These are phyloP conservation scores for Pharnaceum exiguum DNA, from an alignment of 148 eudicot species.

Conservation along the genomic window DNA sequence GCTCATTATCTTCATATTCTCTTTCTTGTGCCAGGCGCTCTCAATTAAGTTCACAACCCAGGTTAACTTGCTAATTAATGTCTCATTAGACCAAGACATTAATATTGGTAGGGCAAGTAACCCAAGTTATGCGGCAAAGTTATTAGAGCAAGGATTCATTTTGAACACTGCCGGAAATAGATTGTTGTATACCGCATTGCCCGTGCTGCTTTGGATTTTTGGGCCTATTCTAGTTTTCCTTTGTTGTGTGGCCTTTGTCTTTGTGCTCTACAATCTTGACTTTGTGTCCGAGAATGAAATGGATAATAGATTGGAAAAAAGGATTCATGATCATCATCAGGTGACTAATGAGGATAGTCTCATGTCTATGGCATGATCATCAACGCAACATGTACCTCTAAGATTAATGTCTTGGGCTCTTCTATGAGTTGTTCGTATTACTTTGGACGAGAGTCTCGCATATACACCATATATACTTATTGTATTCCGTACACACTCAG, in stretches of 20 bases:
- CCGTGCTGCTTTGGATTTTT: constrained; percentile 36
- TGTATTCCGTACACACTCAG: too few relatives aligned
- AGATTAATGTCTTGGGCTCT: too few relatives aligned
- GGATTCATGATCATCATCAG: constrained; percentile 9
- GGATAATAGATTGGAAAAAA: constrained; percentile 7
- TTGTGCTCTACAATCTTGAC: constrained; percentile 31
- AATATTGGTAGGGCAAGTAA: neutral
- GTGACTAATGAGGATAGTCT: constrained; percentile 11
- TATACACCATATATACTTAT: too few relatives aligned
- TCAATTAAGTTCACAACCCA: constrained; percentile 85
- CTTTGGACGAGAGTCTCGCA: too few relatives aligned
- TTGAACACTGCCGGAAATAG: constrained; percentile 30
- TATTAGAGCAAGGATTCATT: constrained; percentile 27
- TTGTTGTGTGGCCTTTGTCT: constrained; percentile 22
- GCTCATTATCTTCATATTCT: constrained; percentile 61
- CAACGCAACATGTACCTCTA: too few relatives aligned
- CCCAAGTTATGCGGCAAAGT: constrained; percentile 21
- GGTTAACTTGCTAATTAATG: constrained; percentile 53
- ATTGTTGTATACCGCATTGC: constrained; percentile 32
- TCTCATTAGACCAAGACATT: constrained; percentile 11
- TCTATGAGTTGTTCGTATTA: too few relatives aligned
- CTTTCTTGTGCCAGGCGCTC: constrained; percentile 74
- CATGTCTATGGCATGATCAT: too few relatives aligned
- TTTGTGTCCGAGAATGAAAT: constrained; percentile 8
- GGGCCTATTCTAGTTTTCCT: constrained; percentile 32